These are phyloP conservation scores for Colletotrichum camelliae DNA, from an alignment of 2,329 filamentous ascomycete species.

Conservation along the genomic window DNA sequence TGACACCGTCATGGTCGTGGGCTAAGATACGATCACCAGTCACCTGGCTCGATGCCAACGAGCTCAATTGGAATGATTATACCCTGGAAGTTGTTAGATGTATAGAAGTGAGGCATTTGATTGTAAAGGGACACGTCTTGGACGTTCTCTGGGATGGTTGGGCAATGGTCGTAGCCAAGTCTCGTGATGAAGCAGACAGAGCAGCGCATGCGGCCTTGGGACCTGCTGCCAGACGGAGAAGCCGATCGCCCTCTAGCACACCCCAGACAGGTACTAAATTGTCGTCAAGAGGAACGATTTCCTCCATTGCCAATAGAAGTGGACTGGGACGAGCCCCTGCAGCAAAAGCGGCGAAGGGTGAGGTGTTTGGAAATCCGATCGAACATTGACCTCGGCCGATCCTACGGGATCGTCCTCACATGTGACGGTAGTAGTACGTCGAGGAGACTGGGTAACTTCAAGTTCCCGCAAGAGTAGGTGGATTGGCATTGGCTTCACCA, in stretches of 20 bases:
- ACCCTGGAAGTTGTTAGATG: no score
- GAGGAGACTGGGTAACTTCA: not conserved
- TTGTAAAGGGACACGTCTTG: not conserved
- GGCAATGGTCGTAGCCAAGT: not conserved
- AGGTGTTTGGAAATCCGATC: not conserved
- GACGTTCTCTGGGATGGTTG: not conserved
- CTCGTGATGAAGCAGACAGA: not conserved
- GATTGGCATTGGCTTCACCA: not conserved
- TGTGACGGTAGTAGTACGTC: not conserved
- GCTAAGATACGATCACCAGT: not conserved
- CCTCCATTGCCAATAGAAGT: not conserved
- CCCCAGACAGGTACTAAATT: not conserved
- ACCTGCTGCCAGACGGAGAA: not conserved
- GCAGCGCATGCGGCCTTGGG: not conserved
- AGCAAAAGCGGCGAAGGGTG: not conserved
- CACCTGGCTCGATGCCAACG: not conserved
- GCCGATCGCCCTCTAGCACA: not conserved
- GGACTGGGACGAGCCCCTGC: not conserved
- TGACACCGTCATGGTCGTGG: not conserved
- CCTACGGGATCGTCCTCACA: not conserved
- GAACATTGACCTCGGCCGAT: not conserved
- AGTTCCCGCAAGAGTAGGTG: not conserved
- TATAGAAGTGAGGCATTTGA: not conserved
- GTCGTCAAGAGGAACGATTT: not conserved
- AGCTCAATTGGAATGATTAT: not conserved